These are phyloP conservation scores for Chrysoporthe deuterocubensis DNA, from an alignment of 2,329 filamentous ascomycete species.

Conservation along the genomic window DNA sequence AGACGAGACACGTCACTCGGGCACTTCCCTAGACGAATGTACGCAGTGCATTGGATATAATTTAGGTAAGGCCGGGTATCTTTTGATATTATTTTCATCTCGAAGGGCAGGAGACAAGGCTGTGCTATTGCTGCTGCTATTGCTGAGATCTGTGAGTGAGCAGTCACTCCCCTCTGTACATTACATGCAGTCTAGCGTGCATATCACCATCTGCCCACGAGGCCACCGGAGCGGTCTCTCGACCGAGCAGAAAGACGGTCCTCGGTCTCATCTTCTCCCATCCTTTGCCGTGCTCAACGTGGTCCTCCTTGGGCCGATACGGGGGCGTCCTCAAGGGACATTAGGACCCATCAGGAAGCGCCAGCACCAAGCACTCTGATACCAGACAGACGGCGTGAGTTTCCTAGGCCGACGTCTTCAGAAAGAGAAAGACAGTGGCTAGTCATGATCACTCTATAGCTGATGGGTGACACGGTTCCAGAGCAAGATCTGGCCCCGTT, in stretches of 20 bases:
- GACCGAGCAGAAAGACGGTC: constrained; percentile 2
- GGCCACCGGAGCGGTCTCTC: neutral
- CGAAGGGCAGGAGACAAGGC: constrained; percentile 16
- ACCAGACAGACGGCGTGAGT: neutral
- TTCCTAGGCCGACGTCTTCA: no score
- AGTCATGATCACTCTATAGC: neutral
- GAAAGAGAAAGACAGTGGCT: neutral
- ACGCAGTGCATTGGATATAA: no score
- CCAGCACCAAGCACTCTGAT: constrained; percentile 1
- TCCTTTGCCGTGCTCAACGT: constrained; percentile 16
- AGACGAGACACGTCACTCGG: no score
- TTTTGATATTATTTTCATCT: constrained; percentile 5
- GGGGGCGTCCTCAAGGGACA: constrained; percentile 5
- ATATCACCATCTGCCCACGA: neutral
- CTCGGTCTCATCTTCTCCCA: constrained; percentile 15
- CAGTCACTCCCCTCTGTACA: neutral
- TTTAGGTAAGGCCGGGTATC: neutral
- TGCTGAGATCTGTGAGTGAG: neutral
- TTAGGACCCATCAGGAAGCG: neutral
- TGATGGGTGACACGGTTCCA: neutral
- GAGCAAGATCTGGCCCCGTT: neutral
- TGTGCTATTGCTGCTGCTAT: neutral
- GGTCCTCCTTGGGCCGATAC: constrained; percentile 13
- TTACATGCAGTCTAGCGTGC: neutral
- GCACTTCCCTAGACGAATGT: no score